Evolutionary conservation across 2,329 filamentous ascomycete genomes (phyloP).

Genomic region (Pestalotiopsis fici): DNA sequence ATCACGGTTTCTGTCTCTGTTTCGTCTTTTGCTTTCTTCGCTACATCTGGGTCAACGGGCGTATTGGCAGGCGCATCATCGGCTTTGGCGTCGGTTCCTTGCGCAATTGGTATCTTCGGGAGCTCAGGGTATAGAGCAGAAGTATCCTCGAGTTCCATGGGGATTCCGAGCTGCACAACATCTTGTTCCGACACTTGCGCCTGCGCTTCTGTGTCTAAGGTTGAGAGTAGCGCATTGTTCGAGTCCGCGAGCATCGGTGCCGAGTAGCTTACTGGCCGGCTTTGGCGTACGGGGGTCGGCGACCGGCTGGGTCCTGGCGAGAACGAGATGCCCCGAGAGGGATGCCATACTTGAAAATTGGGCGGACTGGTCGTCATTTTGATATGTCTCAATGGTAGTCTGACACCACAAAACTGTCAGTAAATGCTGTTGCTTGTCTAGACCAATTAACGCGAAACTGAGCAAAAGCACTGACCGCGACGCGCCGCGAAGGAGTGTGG

Average conservation of each 20-base stretch:
- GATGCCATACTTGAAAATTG: slow-evolving; percentile 32
- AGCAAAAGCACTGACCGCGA: background rate
- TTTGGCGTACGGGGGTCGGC: background rate
- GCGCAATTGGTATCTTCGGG: background rate
- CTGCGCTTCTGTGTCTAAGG: background rate
- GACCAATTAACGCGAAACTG: slow-evolving; percentile 8
- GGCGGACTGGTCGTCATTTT: slow-evolving; percentile 27
- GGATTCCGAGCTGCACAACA: background rate
- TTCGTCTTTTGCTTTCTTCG: background rate
- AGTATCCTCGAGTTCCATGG: background rate
- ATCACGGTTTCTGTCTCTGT: slow-evolving; percentile 14
- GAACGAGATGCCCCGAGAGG: slow-evolving; percentile 32
- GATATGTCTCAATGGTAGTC: slow-evolving; percentile 10
- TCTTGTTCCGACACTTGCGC: background rate
- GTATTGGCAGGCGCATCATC: background rate
- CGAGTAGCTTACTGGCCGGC: slow-evolving; percentile 13
- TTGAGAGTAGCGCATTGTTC: background rate
- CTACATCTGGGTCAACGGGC: too few species aligned
- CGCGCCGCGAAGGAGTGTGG: background rate
- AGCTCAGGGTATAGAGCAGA: background rate
- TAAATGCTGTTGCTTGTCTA: background rate
- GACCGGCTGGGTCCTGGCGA: slow-evolving; percentile 14
- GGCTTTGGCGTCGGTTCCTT: background rate
- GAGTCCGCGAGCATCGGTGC: slow-evolving; percentile 7
- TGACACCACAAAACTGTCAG: background rate